Evolutionary conservation across 2,329 filamentous ascomycete species (phyloP).

Genomic region (Stemphylium lycopersici): DNA sequence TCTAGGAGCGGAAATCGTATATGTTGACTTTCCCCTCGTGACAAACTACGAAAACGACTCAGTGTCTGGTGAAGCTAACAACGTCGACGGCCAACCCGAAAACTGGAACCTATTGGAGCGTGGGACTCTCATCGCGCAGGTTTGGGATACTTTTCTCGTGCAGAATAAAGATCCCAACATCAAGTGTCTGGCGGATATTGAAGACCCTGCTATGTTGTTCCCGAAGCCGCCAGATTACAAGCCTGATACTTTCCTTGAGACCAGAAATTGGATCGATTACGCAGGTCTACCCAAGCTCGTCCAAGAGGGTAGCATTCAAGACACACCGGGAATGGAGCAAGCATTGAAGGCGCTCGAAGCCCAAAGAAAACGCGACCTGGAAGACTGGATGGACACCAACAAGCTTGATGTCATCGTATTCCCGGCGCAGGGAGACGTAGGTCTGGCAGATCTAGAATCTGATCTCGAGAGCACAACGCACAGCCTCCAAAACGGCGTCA

Average conservation of each 20-base stretch:
- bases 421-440: constrained; percentile 60
- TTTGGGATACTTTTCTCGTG: constrained; percentile 60
- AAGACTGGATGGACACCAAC: constrained; percentile 57
- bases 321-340: constrained; percentile 51
- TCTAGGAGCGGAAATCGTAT: constrained; percentile 52
- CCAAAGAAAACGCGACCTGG: constrained; percentile 57
- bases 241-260: constrained; percentile 49
- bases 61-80: constrained; percentile 45
- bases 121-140: constrained; percentile 57
- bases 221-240: constrained; percentile 46
- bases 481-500: constrained; percentile 58
- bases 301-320: constrained; percentile 46
- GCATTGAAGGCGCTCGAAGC: constrained; percentile 57
- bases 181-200: constrained; percentile 48
- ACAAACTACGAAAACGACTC: constrained; percentile 55
- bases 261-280: constrained; percentile 51
- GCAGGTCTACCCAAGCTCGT: constrained; percentile 41
- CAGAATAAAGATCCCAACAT: constrained; percentile 51
- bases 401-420: constrained; percentile 57
- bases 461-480: constrained; percentile 36
- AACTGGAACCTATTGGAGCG: constrained; percentile 58
- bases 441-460: constrained; percentile 56
- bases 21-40: constrained; percentile 55
- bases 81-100: constrained; percentile 51
- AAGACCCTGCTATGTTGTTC: constrained; percentile 48